These are phyloP conservation scores for Balansia obtecta DNA, from an alignment of 2,329 filamentous ascomycete species.

Conservation along the genomic window DNA sequence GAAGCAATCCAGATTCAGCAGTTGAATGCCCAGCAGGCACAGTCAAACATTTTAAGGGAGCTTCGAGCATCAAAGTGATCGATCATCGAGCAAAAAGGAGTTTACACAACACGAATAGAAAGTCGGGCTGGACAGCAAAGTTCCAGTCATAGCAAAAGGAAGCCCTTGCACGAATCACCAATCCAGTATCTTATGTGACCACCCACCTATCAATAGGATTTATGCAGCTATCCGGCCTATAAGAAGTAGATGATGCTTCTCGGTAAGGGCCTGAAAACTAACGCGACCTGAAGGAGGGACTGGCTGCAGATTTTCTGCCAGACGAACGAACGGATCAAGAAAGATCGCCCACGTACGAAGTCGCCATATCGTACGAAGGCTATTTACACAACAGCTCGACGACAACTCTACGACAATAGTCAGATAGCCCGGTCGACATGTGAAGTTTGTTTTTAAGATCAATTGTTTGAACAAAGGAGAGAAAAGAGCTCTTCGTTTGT, in stretches of 20 bases:
- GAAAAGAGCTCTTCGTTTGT: conserved; percentile 18
- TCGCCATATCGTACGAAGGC: background rate
- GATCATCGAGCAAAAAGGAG: background rate
- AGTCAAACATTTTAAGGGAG: too few species aligned
- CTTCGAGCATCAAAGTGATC: too few species aligned
- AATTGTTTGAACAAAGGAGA: conserved; percentile 12
- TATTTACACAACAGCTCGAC: background rate
- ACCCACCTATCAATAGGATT: background rate
- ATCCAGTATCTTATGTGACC: background rate
- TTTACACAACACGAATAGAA: background rate
- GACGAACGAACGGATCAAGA: background rate
- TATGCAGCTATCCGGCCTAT: background rate
- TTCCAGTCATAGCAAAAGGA: background rate
- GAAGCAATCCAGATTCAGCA: too few species aligned
- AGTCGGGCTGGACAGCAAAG: background rate
- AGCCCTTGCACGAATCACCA: background rate
- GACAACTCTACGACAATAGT: background rate
- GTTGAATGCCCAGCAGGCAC: too few species aligned
- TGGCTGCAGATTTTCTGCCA: background rate
- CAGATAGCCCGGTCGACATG: conserved; percentile 13
- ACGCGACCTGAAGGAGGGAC: background rate
- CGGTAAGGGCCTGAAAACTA: background rate
- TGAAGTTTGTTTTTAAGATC: conserved; percentile 4
- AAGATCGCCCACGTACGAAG: background rate
- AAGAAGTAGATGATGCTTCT: conserved; percentile 2